phyloP scores from a whole-genome alignment of 805 yeast genomes.

The Schizosaccharomyces octosporus region DNA sequence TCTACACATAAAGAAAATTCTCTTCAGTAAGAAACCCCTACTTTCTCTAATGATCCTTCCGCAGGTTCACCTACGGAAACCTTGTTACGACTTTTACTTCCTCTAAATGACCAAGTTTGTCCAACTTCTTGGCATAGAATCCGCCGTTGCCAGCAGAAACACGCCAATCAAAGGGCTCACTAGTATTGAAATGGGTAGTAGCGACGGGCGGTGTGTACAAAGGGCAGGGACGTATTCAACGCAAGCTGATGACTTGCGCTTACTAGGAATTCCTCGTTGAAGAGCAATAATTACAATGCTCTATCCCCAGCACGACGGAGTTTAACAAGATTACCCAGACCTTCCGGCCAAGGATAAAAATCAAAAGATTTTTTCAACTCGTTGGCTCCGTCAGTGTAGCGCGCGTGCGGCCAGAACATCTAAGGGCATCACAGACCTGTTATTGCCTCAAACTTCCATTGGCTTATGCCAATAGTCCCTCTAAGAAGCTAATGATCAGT shows the following conservation, averaged over 20 bases:
- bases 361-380: constrained; percentile 11
- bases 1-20: too few relatives aligned
- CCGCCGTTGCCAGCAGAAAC: constrained; percentile 15
- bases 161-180: constrained; percentile 19
- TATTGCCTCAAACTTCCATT: constrained; percentile 22
- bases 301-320: constrained; percentile 19
- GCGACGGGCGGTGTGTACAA: constrained; percentile 23
- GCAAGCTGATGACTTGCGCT: constrained; percentile 24
- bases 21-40: too few relatives aligned
- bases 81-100: constrained; percentile 23
- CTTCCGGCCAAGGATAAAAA: constrained; percentile 16
- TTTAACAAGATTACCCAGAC: constrained; percentile 21
- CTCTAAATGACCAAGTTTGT: constrained; percentile 24
- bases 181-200: constrained; percentile 23
- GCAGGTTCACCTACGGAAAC: constrained; percentile 21
- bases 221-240: constrained; percentile 25
- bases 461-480: constrained; percentile 20
- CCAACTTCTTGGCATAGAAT: constrained; percentile 7
- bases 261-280: constrained; percentile 25
- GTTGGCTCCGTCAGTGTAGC: constrained; percentile 25
- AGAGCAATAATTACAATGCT: constrained; percentile 22
- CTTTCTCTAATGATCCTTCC: constrained; percentile 19
- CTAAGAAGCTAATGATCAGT: constrained; percentile 11
- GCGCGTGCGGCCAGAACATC: constrained; percentile 26
- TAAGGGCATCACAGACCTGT: constrained; percentile 25